Conservation (phyloP, 2,329 filamentous ascomycete species). For the Alternaria gaisen region DNA sequence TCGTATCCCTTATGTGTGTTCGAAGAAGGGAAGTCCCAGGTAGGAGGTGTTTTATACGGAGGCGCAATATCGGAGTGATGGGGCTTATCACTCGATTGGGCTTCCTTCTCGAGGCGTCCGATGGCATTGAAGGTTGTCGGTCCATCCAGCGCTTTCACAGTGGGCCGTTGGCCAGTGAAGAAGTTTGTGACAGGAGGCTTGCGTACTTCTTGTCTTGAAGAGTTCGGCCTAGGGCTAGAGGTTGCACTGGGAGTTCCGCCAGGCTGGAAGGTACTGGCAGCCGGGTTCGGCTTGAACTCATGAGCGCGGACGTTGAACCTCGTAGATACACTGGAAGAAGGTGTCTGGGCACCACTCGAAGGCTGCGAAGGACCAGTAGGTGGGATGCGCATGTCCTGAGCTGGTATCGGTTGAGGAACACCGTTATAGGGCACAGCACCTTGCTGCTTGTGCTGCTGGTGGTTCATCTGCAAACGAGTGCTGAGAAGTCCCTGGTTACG, state of each 20-base stretch:
- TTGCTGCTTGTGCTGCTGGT: slow-evolving; percentile 61
- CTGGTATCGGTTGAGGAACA: slow-evolving; percentile 64
- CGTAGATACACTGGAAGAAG: slow-evolving; percentile 61
- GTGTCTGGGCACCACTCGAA: slow-evolving; percentile 62
- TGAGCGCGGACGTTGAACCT: slow-evolving; percentile 69
- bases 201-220: slow-evolving; percentile 43
- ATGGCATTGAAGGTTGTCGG: slow-evolving; percentile 68
- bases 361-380: slow-evolving; percentile 73
- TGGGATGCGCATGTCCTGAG: slow-evolving; percentile 73
- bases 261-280: slow-evolving; percentile 82
- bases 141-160: slow-evolving; percentile 61
- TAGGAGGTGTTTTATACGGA: slow-evolving; percentile 83
- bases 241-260: slow-evolving; percentile 67
- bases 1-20: slow-evolving; percentile 81
- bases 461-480: slow-evolving; percentile 61
- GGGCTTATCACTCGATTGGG: slow-evolving; percentile 57
- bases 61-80: slow-evolving; percentile 84
- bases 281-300: slow-evolving; percentile 87
- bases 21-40: slow-evolving; percentile 77
- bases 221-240: slow-evolving; percentile 74
- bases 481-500: slow-evolving; percentile 58
- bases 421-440: slow-evolving; percentile 54
- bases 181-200: slow-evolving; percentile 56
- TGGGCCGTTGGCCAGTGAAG: slow-evolving; percentile 75
- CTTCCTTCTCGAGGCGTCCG: slow-evolving; percentile 75